Percentiles rank a stretch among this genome's conserved stretches.
These are phyloP conservation scores for Amanita rubescens DNA, from an alignment of 768 basidiomycete species.

Conservation along the genomic window DNA sequence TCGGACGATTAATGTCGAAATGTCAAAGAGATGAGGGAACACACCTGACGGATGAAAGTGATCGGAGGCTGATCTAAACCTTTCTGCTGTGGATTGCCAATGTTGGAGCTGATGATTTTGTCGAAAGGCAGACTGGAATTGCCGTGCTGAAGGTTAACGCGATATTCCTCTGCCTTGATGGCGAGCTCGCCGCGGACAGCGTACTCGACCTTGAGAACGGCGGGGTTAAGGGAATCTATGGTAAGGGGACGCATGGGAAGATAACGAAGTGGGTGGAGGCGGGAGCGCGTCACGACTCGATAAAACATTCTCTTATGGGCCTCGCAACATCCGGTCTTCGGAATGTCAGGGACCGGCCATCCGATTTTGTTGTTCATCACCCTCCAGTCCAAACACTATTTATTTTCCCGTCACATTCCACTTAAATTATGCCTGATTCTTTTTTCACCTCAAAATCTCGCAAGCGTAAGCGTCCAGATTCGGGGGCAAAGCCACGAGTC, in stretches of 20 bases:
- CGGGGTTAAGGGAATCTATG: conserved; percentile 70
- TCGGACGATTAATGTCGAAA: background rate
- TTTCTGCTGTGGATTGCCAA: conserved; percentile 96
- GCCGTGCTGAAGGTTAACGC: conserved; percentile 57
- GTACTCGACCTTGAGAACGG: conserved; percentile 84
- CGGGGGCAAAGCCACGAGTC: conserved; percentile 16
- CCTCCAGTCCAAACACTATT: background rate
- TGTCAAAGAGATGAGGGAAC: conserved; percentile 11
- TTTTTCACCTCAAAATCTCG: conserved; percentile 66
- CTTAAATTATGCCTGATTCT: conserved; percentile 61
- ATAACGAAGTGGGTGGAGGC: conserved; percentile 10
- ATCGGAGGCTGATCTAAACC: conserved; percentile 90
- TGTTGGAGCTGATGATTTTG: conserved; percentile 89
- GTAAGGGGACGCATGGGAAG: conserved; percentile 51
- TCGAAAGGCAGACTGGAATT: conserved; percentile 70
- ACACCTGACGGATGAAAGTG: conserved; percentile 87
- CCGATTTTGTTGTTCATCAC: conserved; percentile 1
- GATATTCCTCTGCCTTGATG: conserved; percentile 83
- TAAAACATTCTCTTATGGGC: conserved; percentile 10
- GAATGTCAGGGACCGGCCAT: background rate
- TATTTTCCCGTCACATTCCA: background rate
- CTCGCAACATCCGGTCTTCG: too few relatives aligned
- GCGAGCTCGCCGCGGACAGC: conserved; percentile 97
- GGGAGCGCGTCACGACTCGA: conserved; percentile 11
- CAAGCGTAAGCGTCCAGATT: conserved; percentile 51